Evolutionary conservation across 306 rosid species (phyloP).

Genomic region (Vigna nakashimae): DNA sequence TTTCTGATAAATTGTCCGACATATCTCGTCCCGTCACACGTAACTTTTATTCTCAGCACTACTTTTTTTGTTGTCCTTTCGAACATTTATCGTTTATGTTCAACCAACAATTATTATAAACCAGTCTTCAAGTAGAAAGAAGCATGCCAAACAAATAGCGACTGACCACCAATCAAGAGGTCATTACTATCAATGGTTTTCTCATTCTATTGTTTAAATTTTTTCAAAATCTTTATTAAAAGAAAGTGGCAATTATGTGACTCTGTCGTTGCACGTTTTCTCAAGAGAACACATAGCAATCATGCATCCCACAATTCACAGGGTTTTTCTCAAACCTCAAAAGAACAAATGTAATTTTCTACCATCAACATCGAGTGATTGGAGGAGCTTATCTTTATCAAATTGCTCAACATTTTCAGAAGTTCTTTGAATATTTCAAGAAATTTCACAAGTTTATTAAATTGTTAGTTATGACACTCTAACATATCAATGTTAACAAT

Average conservation of each 20-base stretch:
- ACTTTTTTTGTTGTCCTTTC: constrained; percentile 16
- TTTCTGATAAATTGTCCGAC: not conserved
- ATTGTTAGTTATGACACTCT: no score
- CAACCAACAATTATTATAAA: constrained; percentile 9
- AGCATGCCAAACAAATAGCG: not conserved
- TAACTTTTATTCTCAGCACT: not conserved
- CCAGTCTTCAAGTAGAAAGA: not conserved
- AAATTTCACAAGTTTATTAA: not conserved
- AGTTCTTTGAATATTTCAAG: not conserved
- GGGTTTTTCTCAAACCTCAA: not conserved
- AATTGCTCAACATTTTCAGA: not conserved
- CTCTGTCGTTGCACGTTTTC: not conserved
- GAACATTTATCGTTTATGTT: not conserved
- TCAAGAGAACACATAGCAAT: not conserved
- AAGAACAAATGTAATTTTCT: constrained; percentile 10
- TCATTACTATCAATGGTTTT: constrained; percentile 3
- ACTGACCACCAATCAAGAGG: constrained; percentile 11
- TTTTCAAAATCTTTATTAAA: no score
- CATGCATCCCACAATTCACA: not conserved
- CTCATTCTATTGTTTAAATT: not conserved
- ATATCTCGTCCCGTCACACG: not conserved
- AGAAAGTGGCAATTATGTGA: no score
- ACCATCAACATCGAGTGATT: not conserved
- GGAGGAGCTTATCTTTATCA: not conserved
- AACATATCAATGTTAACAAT: no score